Evolutionary conservation across 2,329 filamentous ascomycete genomes (phyloP), one percentile per base, ranked within the genome.

Genomic region (Tolypocladium ophioglossoides): DNA sequence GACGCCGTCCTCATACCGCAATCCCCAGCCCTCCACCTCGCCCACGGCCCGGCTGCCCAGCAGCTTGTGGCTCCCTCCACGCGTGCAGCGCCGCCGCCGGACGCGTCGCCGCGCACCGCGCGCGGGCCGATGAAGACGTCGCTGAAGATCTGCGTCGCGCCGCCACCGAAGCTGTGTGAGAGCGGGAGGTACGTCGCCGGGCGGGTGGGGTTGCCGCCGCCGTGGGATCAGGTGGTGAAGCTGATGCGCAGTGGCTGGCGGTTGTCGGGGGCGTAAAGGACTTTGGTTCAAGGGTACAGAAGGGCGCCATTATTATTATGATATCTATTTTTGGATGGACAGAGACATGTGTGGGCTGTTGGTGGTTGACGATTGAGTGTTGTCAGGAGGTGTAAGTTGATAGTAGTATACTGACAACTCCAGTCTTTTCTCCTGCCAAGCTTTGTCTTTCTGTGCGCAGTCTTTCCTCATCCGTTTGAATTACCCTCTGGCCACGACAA

Each of bases 111-210:
- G 16, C 18, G 16, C 18, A 57, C 37, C 16, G 56, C 57, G 6
- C 52, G 46, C 34, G 57, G 53, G 7, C 35, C 41, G 22, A 50
- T 50, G 20, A 39, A 5, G 22, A 18, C 35, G 16, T 11, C 12
- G 49, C 35, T 37, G 54, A 54, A 49, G 12, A 53, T 27, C 9
- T 58, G 52, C 20, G 47, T 20, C n/a, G 35, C 46, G 14, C 24
- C 35, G 32, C 41, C 35, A 16, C 55, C 55, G 32, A 59, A 49
- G 27, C 51, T 41, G 50, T 53, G 55, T 24, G 54, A 58, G 10
- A 58, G 52, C 49, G 52, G 56, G 11, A 56, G 58, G 32, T 50
- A 47, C 32, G 56, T 58, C 37, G 53, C 54, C 16, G 56, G 54
- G 37, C 41, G 47, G 27, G 57, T 53, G 38, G 54, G 55, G 47